phyloP scores from a whole-genome alignment of 768 basidiomycete genomes.

The Boletus subcaerulescens region DNA sequence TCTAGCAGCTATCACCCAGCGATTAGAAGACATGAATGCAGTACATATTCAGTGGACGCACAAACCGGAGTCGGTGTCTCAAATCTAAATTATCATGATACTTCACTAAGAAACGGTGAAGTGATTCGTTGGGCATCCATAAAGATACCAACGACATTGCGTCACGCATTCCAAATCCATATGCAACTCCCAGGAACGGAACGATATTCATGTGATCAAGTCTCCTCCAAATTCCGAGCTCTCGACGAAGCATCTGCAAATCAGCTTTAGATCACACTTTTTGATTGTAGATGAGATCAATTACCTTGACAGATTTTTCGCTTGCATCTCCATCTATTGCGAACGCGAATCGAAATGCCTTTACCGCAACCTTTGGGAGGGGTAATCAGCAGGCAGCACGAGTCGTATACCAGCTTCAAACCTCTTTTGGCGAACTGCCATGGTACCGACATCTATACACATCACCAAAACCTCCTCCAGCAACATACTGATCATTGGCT shows the following conservation, averaged over 20 bases:
- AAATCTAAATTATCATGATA: not conserved
- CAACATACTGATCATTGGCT: not conserved
- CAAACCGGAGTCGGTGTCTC: constrained; percentile 7
- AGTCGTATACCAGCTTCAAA: not conserved
- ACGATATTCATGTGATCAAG: constrained; percentile 12
- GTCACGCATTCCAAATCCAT: constrained; percentile 23
- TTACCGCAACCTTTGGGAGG: constrained; percentile 16
- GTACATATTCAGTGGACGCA: constrained; percentile 12
- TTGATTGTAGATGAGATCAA: not conserved
- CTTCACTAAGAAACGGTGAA: constrained; percentile 19
- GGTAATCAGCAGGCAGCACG: not conserved
- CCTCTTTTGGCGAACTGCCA: constrained; percentile 5
- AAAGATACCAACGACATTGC: constrained; percentile 27
- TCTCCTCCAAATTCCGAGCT: constrained; percentile 28
- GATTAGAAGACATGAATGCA: constrained; percentile 4
- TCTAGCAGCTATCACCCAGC: not conserved
- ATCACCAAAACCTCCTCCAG: not conserved
- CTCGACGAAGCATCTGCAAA: constrained; percentile 23
- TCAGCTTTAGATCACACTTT: not conserved
- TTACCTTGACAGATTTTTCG: not conserved
- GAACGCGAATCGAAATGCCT: constrained; percentile 9
- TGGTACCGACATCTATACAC: constrained; percentile 2
- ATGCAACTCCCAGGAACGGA: no score
- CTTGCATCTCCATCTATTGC: not conserved
- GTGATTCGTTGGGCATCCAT: constrained; percentile 28